Evolutionary conservation across 352 stramenopile species (phyloP), one percentile per base, ranked within the genome.

Genomic region (Pseudoperonospora humuli): DNA sequence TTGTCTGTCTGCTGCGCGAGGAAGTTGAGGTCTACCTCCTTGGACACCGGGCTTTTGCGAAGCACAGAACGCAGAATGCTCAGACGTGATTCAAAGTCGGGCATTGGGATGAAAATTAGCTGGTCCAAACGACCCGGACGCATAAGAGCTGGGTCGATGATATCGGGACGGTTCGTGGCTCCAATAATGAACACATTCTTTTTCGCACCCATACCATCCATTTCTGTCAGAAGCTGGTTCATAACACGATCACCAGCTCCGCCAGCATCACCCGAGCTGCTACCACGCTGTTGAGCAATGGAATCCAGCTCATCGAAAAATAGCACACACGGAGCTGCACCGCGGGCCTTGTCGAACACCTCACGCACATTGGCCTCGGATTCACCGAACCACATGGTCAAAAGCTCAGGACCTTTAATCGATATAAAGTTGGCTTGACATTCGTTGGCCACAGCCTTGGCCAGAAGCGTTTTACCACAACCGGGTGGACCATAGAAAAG

Each of bases 251-350:
- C 97, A 33, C 91, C 95, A 24, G 95, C 96, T 54, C 95, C 96
- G 48, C 96, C 95, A 36, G 93, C 95, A 64, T 98, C 96, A 32
- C 96, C 96, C 7, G 71, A 67, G 44, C 69, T 95, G 59, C 85
- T 95, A 37, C 96, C 97, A 71, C 97, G 86, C 56, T 97, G 88
- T 57, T 98, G 88, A 5, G 96, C 97, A 54, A 99, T 99, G 24
- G 95, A 98, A 78, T 99, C 96, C 33, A 99, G 70, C 69, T 99
- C 96, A 79, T 99, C 96, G 64, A 99, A 99, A 77, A 99, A 99
- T 9, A 99, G 72, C 24, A 99, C 95, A 70, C 95, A 99, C 13
- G 96, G 96, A 33, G 95, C 94, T 15, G 96, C 95, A 26, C 86
- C 84, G 42, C 96, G 86, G 11, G 96, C 96, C 70, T 99, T 99